Evolutionary conservation across 202 grass and related monocot genomes (phyloP).

Genomic region (Zizania palustris): DNA sequence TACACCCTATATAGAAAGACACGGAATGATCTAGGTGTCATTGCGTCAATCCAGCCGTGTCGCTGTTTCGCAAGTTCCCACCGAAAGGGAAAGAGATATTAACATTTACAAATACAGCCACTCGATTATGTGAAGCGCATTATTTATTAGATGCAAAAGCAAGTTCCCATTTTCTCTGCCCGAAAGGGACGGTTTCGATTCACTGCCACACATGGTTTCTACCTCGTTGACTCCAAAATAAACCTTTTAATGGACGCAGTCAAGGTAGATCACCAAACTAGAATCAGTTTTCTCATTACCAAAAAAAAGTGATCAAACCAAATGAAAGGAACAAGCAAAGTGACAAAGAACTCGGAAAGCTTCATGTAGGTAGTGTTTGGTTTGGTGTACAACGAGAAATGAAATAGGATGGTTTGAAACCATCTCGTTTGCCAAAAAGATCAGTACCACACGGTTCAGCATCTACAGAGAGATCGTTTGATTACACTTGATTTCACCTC

Average conservation of each 20-base stretch:
- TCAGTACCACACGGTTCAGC: no score
- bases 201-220: constrained; percentile 41
- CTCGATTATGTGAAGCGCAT: background rate
- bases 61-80: background rate
- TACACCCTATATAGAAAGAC: no score
- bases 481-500: no score
- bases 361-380: no score
- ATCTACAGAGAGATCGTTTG: no score
- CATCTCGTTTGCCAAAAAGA: no score
- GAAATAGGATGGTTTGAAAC: no score
- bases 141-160: constrained; percentile 2
- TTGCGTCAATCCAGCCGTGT: constrained; percentile 2
- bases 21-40: no score
- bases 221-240: constrained; percentile 5
- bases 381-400: no score
- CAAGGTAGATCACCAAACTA: constrained; percentile 14
- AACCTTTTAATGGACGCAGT: background rate
- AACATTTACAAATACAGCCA: no score
- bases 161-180: background rate
- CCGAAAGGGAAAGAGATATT: constrained; percentile 7
- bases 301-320: background rate
- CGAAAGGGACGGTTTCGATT: constrained; percentile 29
- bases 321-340: background rate
- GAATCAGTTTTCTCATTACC: background rate
- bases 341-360: background rate